Percentiles rank a stretch among this genome's conserved stretches.
phyloP scores from a whole-genome alignment of 2,329 filamentous ascomycete species.

The Penicillium sp. region DNA sequence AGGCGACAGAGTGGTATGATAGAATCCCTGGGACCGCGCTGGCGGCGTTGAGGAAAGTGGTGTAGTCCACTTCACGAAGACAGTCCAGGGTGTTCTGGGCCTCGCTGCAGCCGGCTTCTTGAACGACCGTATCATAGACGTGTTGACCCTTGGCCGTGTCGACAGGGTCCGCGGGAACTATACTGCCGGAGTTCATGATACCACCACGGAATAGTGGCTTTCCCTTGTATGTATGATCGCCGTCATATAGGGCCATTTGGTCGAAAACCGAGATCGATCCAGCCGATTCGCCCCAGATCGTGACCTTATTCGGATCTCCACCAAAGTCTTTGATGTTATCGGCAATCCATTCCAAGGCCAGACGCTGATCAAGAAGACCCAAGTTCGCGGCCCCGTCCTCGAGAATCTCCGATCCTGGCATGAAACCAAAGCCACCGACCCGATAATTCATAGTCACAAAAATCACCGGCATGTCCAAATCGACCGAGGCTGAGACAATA shows the following conservation, averaged over 20 bases:
- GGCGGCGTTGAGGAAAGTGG: conserved; percentile 53
- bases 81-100: conserved; percentile 44
- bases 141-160: conserved; percentile 61
- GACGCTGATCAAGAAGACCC: conserved; percentile 65
- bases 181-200: conserved; percentile 70
- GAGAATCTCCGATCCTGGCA: conserved; percentile 62
- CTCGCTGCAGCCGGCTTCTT: conserved; percentile 42
- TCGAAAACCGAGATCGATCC: conserved; percentile 68
- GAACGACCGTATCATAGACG: conserved; percentile 46
- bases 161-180: conserved; percentile 57
- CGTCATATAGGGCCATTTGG: conserved; percentile 68
- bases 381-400: conserved; percentile 63
- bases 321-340: conserved; percentile 74
- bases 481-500: conserved; percentile 37
- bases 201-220: conserved; percentile 67
- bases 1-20: conserved; percentile 60
- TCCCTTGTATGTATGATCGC: conserved; percentile 67
- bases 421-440: conserved; percentile 66
- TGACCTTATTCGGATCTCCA: conserved; percentile 71
- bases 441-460: conserved; percentile 76
- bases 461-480: conserved; percentile 58
- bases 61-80: conserved; percentile 45
- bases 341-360: conserved; percentile 68
- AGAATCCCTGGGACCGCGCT: conserved; percentile 66
- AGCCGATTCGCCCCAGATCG: conserved; percentile 70